Evolutionary conservation across 371 early-diverging fungal species (phyloP).

Genomic region (Mortierella sp.): DNA sequence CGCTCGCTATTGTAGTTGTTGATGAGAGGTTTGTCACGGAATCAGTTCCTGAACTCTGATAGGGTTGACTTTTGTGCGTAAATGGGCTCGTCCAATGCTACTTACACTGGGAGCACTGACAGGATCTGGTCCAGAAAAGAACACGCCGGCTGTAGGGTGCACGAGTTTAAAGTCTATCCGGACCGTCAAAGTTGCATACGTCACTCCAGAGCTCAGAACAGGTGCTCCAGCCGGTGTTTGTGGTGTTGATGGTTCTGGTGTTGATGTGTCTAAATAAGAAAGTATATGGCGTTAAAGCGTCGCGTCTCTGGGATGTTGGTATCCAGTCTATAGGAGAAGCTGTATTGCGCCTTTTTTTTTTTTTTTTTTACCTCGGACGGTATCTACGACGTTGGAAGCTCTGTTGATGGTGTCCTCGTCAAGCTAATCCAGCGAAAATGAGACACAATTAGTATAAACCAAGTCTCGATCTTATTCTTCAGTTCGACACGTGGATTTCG

Average conservation of each 20-base stretch:
- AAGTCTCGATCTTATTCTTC: constrained; percentile 35
- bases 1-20: constrained; percentile 54
- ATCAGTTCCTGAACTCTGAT: not conserved
- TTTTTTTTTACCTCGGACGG: constrained; percentile 25
- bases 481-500: constrained; percentile 35
- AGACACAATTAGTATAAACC: constrained; percentile 41
- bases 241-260: constrained; percentile 47
- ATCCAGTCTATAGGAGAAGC: too few species aligned
- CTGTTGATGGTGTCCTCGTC: constrained; percentile 29
- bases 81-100: not conserved
- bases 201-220: constrained; percentile 28
- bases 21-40: constrained; percentile 7
- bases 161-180: constrained; percentile 64
- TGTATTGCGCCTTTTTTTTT: constrained; percentile 5
- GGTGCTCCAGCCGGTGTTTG: constrained; percentile 36
- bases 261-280: constrained; percentile 18
- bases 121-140: constrained; percentile 69
- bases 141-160: constrained; percentile 63
- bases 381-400: constrained; percentile 30
- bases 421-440: constrained; percentile 16
- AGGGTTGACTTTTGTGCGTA: not conserved
- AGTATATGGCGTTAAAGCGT: not conserved
- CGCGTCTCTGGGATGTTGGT: too few species aligned
- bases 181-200: constrained; percentile 58
- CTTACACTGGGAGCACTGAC: constrained; percentile 68